phyloP scores from a whole-genome alignment of 2,329 filamentous ascomycete species.

The Coniella lustricola region DNA sequence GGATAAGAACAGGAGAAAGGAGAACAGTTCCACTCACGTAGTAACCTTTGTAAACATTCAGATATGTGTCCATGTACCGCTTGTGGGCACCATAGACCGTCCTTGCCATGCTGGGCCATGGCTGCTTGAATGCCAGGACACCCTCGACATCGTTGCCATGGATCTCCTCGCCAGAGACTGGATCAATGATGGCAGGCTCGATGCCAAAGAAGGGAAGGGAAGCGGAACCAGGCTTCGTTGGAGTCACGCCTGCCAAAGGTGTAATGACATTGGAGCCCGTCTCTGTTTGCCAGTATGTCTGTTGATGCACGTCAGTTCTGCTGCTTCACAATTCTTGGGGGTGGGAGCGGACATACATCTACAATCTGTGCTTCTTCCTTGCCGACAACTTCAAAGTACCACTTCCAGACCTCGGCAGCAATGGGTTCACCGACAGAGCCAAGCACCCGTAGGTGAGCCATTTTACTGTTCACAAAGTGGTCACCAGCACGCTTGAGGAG shows the following conservation, averaged over 20 bases:
- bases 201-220: slow-evolving; percentile 98
- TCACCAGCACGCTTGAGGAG: slow-evolving; percentile 93
- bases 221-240: slow-evolving; percentile 93
- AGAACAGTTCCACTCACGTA: slow-evolving; percentile 60
- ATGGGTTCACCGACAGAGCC: slow-evolving; percentile 97
- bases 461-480: slow-evolving; percentile 80
- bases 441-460: slow-evolving; percentile 83
- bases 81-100: slow-evolving; percentile 98
- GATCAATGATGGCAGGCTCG: slow-evolving; percentile 95
- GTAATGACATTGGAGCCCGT: slow-evolving; percentile 96
- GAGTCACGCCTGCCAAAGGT: slow-evolving; percentile 84
- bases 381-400: slow-evolving; percentile 94
- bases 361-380: slow-evolving; percentile 90
- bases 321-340: neutral
- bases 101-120: slow-evolving; percentile 97
- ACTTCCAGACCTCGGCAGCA: slow-evolving; percentile 97
- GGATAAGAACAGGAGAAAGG: too few species aligned
- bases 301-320: slow-evolving; percentile 19
- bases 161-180: slow-evolving; percentile 88
- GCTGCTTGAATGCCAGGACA: slow-evolving; percentile 92
- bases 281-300: slow-evolving; percentile 99
- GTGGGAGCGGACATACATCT: slow-evolving; percentile 59
- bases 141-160: slow-evolving; percentile 95
- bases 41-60: slow-evolving; percentile 96
- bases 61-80: slow-evolving; percentile 97